A percentile compares a stretch with the other conserved stretches of the same genome.
Evolutionary conservation across 768 basidiomycete genomes (phyloP).

Genomic region (Rhizopogon vulgaris): DNA sequence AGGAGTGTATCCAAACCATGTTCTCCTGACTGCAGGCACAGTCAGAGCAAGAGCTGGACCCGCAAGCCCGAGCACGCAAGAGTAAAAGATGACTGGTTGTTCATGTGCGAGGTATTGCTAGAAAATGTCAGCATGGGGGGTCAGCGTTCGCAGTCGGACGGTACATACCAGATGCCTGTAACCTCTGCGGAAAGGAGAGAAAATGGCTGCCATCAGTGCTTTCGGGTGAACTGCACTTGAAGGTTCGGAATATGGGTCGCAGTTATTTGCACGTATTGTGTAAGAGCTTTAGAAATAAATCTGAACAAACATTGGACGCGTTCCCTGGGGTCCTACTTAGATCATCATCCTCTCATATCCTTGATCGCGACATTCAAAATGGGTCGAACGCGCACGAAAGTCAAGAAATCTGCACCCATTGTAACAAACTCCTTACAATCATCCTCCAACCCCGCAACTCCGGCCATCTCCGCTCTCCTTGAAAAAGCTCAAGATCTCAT

Average conservation of each 20-base stretch:
- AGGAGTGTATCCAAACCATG: slow-evolving; percentile 63
- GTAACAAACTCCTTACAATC: slow-evolving; percentile 8
- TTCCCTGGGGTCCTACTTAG: background rate
- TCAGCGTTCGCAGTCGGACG: no score
- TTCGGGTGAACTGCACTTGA: background rate
- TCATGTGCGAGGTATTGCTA: slow-evolving; percentile 92
- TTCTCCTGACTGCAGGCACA: slow-evolving; percentile 72
- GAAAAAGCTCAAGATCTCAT: slow-evolving; percentile 79
- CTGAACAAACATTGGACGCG: background rate
- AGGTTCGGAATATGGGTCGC: background rate
- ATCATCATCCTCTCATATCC: background rate
- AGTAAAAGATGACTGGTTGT: slow-evolving; percentile 87
- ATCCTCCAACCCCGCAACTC: slow-evolving; percentile 24
- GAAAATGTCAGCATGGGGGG: background rate
- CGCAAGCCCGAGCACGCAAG: slow-evolving; percentile 63
- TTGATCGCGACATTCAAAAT: slow-evolving; percentile 24
- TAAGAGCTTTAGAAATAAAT: background rate
- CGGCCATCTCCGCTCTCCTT: slow-evolving; percentile 50
- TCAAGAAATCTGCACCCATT: slow-evolving; percentile 15
- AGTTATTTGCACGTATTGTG: background rate
- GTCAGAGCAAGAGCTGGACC: slow-evolving; percentile 70
- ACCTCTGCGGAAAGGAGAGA: slow-evolving; percentile 22
- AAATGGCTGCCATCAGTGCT: slow-evolving; percentile 21
- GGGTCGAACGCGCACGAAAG: slow-evolving; percentile 52
- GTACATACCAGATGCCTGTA: slow-evolving; percentile 25